Percentiles rank a stretch among this genome's conserved stretches.
phyloP scores from a whole-genome alignment of 805 yeast species.

The Metschnikowia noctiluminum region DNA sequence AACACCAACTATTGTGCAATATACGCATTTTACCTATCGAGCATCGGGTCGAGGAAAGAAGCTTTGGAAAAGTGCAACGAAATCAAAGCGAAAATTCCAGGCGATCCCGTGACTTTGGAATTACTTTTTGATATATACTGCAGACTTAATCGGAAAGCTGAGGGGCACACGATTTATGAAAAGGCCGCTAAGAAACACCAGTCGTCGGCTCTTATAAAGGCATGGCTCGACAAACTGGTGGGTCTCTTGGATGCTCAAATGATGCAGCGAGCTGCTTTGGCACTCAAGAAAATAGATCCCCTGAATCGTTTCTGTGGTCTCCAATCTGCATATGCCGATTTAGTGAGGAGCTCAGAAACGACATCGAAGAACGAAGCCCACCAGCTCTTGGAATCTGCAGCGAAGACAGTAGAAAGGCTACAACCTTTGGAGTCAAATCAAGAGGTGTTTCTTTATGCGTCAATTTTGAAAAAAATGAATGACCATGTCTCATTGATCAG shows the following conservation, averaged over 20 bases:
- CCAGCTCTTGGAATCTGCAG: conserved; percentile 3
- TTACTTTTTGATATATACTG: conserved; percentile 45
- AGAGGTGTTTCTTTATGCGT: conserved; percentile 59
- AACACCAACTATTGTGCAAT: conserved; percentile 52
- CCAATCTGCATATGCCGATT: conserved; percentile 57
- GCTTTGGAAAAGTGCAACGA: conserved; percentile 31
- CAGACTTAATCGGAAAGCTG: conserved; percentile 27
- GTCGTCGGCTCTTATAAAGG: conserved; percentile 40
- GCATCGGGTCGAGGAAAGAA: conserved; percentile 29
- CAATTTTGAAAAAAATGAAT: conserved; percentile 40
- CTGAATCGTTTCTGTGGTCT: conserved; percentile 34
- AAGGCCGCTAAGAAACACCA: conserved; percentile 58
- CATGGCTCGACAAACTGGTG: conserved; percentile 58
- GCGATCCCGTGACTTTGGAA: conserved; percentile 52
- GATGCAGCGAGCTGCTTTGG: conserved; percentile 51
- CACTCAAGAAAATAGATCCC: conserved; percentile 1
- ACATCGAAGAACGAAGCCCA: conserved; percentile 42
- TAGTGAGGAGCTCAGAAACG: conserved; percentile 34
- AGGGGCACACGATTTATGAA: conserved; percentile 52
- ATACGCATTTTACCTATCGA: conserved; percentile 31
- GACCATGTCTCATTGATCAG: conserved; percentile 31
- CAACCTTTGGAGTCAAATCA: conserved; percentile 57
- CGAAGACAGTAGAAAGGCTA: conserved; percentile 48
- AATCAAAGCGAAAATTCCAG: conserved; percentile 40
- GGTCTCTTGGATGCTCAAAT: conserved; percentile 46